Evolutionary conservation across 768 basidiomycete genomes (phyloP), one percentile per base, ranked within the genome.

Genomic region (Podaxis pistillaris): DNA sequence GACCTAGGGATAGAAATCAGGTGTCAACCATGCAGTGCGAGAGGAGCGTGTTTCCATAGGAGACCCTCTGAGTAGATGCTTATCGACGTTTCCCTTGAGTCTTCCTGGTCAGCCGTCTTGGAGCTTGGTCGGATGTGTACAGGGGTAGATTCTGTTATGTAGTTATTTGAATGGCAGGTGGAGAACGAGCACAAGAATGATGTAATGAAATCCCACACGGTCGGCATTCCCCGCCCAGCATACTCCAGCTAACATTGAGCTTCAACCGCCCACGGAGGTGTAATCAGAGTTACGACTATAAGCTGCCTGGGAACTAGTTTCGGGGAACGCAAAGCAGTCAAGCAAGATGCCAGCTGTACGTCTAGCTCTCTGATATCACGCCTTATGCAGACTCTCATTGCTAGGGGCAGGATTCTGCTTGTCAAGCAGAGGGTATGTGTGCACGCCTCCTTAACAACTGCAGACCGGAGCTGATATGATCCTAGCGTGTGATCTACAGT

Each of bases 401-500:
- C 8, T 3, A 61, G 77, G 73, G 24, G 68, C 22, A 67, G 64
- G 51, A 66, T 38, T 41, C 60, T 28, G 46, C 62, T 24, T 74
- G 72, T 53, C 73, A 74, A 60, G 50, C 69, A 15, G 69, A 73
- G 70, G 73, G 73, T 73, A 40, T 4, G 63, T 28, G 17, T n/a
- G 33, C 37, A 11, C 17, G 13, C 33, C 33, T 33, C 8, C 8
- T 33, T 12, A 24, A 30, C 53, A 22, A n/a, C 61, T 13, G 12
- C 19, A 11, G 17, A 22, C 3, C 28, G 2, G 28, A 6, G 19
- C 26, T 62, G 2, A 17, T 36, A 51, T 7, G 6, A 44, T 38
- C 19, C 17, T 66, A 91, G 89, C 89, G 0, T 91, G 89, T 68
- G 71, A 76, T 22, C 74, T 91, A 2, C 89, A 90, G 49, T 60